Base-by-base conservation (phyloP, 176 grass and related monocot genomes). In the Raddia distichophylla region DNA sequence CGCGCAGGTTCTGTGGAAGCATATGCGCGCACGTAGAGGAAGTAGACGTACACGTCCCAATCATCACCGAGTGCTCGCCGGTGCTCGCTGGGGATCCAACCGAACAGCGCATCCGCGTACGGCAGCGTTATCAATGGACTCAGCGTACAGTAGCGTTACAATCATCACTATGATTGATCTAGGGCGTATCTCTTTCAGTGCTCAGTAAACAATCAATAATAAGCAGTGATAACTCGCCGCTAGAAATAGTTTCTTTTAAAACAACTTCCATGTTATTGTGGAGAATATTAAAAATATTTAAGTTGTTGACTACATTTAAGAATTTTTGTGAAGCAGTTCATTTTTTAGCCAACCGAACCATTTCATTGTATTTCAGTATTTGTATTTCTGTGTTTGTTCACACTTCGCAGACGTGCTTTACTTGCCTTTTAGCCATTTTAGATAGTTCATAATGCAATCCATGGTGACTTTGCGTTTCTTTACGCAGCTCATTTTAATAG, bases 301-400 rank as follows among this genome's bases (percentile, higher is more conserved):
- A 8, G 50, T 80, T 35, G 34, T 16, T 75, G 45, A 60, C n/a
- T 78, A 9, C 14, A 40, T 62, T 70, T 63, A 8, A 74, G 16
- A 72, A 8, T 17, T 58, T 82, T 60, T 40, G 12, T 86, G 40
- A 50, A 73, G 11, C 8, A 52, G 12, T 65, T 40, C 37, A 40
- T 40, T 40, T 40, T 40, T 40, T 40, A 40, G 4, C 37, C 37
- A 40, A 40, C 4, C 4, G 37, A 40, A 40, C 37, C 4, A 40
- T 2, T 27, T 42, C 33, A 34, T 55, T 6, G 67, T 64, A 40
- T 40, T 42, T 64, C 43, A 6, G 67, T 64, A 40, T 40, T 42
- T 64, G 6, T 18, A 51, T 63, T 61, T 69, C 46, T 33, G 19
- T 48, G 42, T 15, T 17, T 80, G 34, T 48, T 81, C 18, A 57